phyloP scores from a whole-genome alignment of 1,139 yeast species.

The Eremothecium coryli region DNA sequence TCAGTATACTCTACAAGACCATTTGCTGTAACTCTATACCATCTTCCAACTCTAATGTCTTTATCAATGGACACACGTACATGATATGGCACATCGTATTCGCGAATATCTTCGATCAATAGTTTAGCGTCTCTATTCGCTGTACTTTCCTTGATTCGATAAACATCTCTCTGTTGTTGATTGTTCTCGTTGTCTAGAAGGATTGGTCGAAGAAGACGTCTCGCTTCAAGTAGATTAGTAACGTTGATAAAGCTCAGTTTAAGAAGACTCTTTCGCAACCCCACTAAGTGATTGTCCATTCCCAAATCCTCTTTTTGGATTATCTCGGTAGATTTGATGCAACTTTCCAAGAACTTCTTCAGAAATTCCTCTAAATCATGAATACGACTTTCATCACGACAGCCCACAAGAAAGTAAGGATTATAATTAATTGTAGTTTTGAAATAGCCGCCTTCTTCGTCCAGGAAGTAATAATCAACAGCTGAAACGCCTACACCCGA shows the following conservation, averaged over 20 bases:
- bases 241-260: conserved; percentile 69
- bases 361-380: conserved; percentile 78
- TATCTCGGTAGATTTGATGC: conserved; percentile 48
- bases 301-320: conserved; percentile 68
- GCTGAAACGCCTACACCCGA: conserved; percentile 64
- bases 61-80: conserved; percentile 90
- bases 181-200: conserved; percentile 58
- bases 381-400: conserved; percentile 46
- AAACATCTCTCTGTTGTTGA: conserved; percentile 61
- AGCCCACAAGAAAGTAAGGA: conserved; percentile 78
- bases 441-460: conserved; percentile 94
- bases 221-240: conserved; percentile 64
- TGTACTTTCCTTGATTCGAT: conserved; percentile 28
- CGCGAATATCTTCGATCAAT: conserved; percentile 70
- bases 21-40: conserved; percentile 78
- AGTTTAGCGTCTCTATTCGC: conserved; percentile 48
- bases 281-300: conserved; percentile 78
- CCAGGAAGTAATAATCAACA: conserved; percentile 91
- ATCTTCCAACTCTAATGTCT: conserved; percentile 82
- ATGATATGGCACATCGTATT: conserved; percentile 94
- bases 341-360: conserved; percentile 55
- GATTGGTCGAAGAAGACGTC: conserved; percentile 60
- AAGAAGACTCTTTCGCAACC: conserved; percentile 56
- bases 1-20: conserved; percentile 51
- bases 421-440: conserved; percentile 75